phyloP scores from a whole-genome alignment of 2,329 filamentous ascomycete species.

The Botrytis tulipae region DNA sequence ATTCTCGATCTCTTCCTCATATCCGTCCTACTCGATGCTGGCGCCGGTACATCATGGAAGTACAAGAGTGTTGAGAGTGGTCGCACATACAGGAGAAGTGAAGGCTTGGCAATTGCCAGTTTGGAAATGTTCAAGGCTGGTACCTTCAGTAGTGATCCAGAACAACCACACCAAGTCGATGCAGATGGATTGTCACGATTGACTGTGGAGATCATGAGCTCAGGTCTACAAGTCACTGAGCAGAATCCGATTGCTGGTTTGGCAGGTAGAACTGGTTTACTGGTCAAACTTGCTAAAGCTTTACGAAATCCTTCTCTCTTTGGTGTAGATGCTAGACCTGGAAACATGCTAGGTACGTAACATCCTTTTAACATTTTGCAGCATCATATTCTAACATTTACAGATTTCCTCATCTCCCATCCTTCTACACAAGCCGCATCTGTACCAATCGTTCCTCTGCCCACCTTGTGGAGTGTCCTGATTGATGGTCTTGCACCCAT shows the following conservation, averaged over 20 bases:
- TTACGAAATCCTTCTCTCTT: slow-evolving; percentile 80
- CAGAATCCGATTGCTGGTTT: slow-evolving; percentile 81
- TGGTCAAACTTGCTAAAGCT: slow-evolving; percentile 73
- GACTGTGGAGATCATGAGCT: slow-evolving; percentile 71
- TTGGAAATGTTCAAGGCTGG: slow-evolving; percentile 94
- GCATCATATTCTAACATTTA: slow-evolving; percentile 30
- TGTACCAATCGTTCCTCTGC: slow-evolving; percentile 80
- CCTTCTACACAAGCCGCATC: slow-evolving; percentile 86
- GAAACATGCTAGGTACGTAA: slow-evolving; percentile 84
- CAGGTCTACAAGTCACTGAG: slow-evolving; percentile 79
- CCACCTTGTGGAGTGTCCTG: slow-evolving; percentile 85
- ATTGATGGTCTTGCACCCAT: slow-evolving; percentile 84
- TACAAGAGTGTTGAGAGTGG: slow-evolving; percentile 92
- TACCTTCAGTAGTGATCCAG: slow-evolving; percentile 77
- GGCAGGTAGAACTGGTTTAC: slow-evolving; percentile 76
- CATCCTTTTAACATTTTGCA: slow-evolving; percentile 33
- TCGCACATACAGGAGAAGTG: slow-evolving; percentile 77
- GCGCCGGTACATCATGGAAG: slow-evolving; percentile 85
- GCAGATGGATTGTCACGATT: slow-evolving; percentile 73
- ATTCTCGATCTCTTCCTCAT: slow-evolving; percentile 77
- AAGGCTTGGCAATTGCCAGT: slow-evolving; percentile 76
- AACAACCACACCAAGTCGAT: slow-evolving; percentile 87
- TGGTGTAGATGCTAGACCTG: slow-evolving; percentile 78
- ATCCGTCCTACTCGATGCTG: slow-evolving; percentile 81
- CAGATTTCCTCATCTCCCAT: slow-evolving; percentile 90